phyloP scores from a whole-genome alignment of 768 basidiomycete species.

The Pisolithus albus region DNA sequence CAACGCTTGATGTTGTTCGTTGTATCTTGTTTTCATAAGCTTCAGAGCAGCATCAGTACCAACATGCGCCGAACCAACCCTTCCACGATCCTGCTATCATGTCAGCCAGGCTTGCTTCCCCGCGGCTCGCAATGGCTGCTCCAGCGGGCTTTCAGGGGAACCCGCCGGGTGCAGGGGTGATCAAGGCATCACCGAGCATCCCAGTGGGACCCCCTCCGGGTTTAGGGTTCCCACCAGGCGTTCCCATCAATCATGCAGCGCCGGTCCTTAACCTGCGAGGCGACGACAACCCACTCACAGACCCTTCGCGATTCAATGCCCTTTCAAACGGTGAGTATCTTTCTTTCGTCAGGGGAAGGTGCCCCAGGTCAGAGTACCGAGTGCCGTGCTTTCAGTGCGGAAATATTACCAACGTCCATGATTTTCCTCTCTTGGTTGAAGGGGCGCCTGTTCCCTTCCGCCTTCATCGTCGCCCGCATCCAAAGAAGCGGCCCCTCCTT shows the following conservation, averaged over 20 bases:
- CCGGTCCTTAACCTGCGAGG: conserved; percentile 7
- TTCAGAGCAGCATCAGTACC: conserved; percentile 31
- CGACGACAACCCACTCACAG: conserved; percentile 17
- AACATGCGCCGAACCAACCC: conserved; percentile 34
- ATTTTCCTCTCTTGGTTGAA: conserved; percentile 30
- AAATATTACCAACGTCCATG: conserved; percentile 68
- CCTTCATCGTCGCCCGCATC: conserved; percentile 20
- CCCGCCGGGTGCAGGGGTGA: conserved; percentile 10
- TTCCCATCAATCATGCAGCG: conserved; percentile 18
- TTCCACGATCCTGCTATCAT: conserved; percentile 78
- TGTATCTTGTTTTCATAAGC: conserved; percentile 17
- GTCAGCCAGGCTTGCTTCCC: conserved; percentile 59
- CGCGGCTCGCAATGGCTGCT: conserved; percentile 20
- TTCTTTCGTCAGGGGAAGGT: conserved; percentile 65
- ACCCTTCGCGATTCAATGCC: conserved; percentile 19
- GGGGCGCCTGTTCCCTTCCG: conserved; percentile 27
- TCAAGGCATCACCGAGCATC: conserved; percentile 16
- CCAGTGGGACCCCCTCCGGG: conserved; percentile 65
- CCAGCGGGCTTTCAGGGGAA: conserved; percentile 9
- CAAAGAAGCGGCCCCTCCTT: conserved; percentile 2
- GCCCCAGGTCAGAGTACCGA: conserved; percentile 76
- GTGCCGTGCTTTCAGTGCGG: conserved; percentile 87
- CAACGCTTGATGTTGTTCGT: conserved; percentile 9
- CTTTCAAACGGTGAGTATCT: conserved; percentile 59
- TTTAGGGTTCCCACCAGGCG: conserved; percentile 39